Conservation (phyloP, 1,139 yeast species). For the Schizosaccharomyces versatilis region DNA sequence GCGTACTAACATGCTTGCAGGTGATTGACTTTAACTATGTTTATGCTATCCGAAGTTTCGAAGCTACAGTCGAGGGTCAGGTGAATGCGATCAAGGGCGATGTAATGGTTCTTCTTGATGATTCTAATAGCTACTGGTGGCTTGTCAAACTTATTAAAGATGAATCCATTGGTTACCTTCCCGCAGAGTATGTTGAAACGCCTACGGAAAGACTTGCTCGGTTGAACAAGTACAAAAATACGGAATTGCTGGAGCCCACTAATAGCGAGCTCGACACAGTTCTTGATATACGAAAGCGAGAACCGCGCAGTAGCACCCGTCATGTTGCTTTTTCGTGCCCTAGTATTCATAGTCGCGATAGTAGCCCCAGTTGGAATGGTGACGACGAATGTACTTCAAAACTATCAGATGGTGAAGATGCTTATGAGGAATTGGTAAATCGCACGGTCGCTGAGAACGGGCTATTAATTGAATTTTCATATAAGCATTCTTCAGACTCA, state of each 20-base stretch:
- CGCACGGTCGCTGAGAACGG: slow-evolving; percentile 1
- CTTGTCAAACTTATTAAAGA: slow-evolving; percentile 50
- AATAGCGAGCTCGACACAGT: too few species aligned
- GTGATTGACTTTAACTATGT: slow-evolving; percentile 53
- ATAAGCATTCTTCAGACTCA: too few species aligned
- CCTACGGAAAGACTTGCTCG: slow-evolving; percentile 81
- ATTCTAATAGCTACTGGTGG: slow-evolving; percentile 95
- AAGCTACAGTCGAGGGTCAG: slow-evolving; percentile 88
- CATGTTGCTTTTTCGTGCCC: too few species aligned
- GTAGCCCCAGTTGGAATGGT: too few species aligned
- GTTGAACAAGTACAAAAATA: slow-evolving; percentile 78
- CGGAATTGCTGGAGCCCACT: slow-evolving; percentile 25
- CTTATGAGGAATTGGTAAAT: neutral
- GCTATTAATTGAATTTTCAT: neutral
- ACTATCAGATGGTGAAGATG: neutral
- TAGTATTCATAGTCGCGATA: too few species aligned
- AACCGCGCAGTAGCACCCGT: too few species aligned
- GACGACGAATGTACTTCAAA: too few species aligned
- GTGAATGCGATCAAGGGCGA: slow-evolving; percentile 63
- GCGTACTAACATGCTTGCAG: too few species aligned
- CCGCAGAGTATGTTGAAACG: slow-evolving; percentile 87
- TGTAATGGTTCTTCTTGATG: slow-evolving; percentile 61
- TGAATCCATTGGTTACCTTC: slow-evolving; percentile 72
- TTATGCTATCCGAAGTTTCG: slow-evolving; percentile 69
- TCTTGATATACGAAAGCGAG: too few species aligned